These are phyloP conservation scores for Pleurotus djamor DNA, from an alignment of 768 basidiomycete species.

Conservation along the genomic window DNA sequence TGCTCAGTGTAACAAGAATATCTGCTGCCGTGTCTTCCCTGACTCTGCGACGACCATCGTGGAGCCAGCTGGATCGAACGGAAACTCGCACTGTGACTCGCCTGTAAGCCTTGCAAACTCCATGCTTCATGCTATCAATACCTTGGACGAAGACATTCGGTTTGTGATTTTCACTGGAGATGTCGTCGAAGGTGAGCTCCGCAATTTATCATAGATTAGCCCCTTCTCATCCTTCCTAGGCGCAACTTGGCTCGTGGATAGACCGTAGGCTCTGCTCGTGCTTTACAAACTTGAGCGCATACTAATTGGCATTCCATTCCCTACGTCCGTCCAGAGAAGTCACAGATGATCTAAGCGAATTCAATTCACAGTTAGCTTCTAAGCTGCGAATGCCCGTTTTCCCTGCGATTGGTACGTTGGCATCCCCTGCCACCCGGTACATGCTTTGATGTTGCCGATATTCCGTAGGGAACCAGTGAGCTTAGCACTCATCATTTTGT, in stretches of 20 bases:
- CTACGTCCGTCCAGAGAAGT: constrained; percentile 15
- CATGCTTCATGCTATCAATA: constrained; percentile 28
- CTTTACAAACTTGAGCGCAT: not conserved
- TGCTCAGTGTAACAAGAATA: constrained; percentile 32
- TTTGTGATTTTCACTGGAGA: constrained; percentile 42
- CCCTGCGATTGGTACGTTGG: constrained; percentile 23
- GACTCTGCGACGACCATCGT: constrained; percentile 16
- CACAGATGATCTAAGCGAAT: constrained; percentile 23
- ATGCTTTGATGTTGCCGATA: not conserved
- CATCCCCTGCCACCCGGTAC: not conserved
- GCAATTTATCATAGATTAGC: not conserved
- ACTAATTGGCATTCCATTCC: not conserved
- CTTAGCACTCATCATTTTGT: not conserved
- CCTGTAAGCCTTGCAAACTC: constrained; percentile 30
- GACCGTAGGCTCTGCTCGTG: constrained; percentile 16
- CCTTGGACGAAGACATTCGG: constrained; percentile 11
- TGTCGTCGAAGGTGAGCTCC: constrained; percentile 26
- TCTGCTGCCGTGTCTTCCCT: constrained; percentile 33
- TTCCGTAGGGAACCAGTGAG: constrained; percentile 20
- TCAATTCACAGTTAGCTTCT: constrained; percentile 23
- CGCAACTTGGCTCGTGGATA: constrained; percentile 25
- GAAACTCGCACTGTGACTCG: constrained; percentile 31
- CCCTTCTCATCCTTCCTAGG: constrained; percentile 10
- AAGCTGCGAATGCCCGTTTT: constrained; percentile 23
- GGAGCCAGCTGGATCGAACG: constrained; percentile 27